A percentile compares a stretch with the other conserved stretches of the same genome.
phyloP scores from a whole-genome alignment of 73 alveolate genomes.

The Paramecium sexaurelia region DNA sequence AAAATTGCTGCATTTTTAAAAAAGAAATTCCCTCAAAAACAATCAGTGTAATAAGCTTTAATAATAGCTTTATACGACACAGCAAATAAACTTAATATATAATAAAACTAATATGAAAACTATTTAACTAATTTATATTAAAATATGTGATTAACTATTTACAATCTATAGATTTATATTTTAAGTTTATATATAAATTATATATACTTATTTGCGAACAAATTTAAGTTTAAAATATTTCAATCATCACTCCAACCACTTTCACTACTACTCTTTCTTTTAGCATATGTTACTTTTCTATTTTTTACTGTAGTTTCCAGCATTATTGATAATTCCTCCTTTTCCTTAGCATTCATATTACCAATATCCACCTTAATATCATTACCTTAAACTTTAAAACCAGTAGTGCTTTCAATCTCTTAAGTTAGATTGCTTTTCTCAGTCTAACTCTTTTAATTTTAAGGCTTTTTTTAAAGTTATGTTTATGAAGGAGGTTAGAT shows the following conservation, averaged over 20 bases:
- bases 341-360: not conserved
- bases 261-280: not conserved
- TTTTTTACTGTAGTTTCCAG: not conserved
- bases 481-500: not conserved
- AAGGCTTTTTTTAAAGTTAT: not conserved
- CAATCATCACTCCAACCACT: not conserved
- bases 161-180: not conserved
- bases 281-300: not conserved
- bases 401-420: not conserved
- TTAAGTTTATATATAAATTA: not conserved
- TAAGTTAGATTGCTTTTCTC: not conserved
- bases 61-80: slow-evolving; percentile 21
- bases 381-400: not conserved
- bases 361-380: not conserved
- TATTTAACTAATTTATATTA: not conserved
- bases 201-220: not conserved
- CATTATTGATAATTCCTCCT: not conserved
- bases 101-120: not conserved
- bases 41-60: not conserved
- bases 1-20: slow-evolving; percentile 2
- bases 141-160: slow-evolving; percentile 16
- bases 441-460: not conserved
- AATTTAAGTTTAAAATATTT: not conserved
- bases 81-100: not conserved
- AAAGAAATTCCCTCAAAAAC: not conserved